Evolutionary conservation across 2,329 filamentous ascomycete species (phyloP), one percentile per base, ranked within the genome.

Genomic region (Myriosclerotinia scirpicola): DNA sequence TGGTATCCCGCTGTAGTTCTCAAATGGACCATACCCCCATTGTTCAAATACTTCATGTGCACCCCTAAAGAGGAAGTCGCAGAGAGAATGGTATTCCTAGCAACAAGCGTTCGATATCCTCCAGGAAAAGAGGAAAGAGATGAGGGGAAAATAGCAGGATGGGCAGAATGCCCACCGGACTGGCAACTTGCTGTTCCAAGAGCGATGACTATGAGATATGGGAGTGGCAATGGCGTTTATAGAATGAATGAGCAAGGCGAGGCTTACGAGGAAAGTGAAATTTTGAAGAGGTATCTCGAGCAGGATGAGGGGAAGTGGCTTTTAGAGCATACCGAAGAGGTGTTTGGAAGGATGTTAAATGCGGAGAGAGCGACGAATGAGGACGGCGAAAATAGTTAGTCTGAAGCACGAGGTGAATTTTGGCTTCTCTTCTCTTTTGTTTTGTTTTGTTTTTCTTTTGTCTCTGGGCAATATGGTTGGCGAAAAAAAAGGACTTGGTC

Each of bases 81-180:
- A 22, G 60, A 63, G 17, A n/a, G 34, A 15, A 42, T 63, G 8
- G 14, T 63, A 8, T 54, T 42, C n/a, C 40, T 54, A 36, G 46
- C 60, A 26, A 63, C 60, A n/a, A 63, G 60, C 15, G 50, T 54
- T 5, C 36, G 34, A 54, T 54, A 63, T 54, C 60, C 60, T 12
- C 60, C 60, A 1, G 60, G 34, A 8, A 44, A 54, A 54, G 60
- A 53, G 9, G 11, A 34, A 17, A 54, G 60, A 42, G n/a, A 63
- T 17, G 48, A 63, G 42, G 60, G 60, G 0, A 63, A 63, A 34
- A 9, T 36, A 12, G 36, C 48, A 17, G 60, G 60, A 17, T 63
- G 50, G 26, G 48, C 40, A 2, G 60, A 63, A 22, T 38, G n/a
- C 30, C 50, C n/a, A 17, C 34, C n/a, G 17, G 59, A 17, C 2